These are phyloP conservation scores for Xenoacremonium recifei DNA, from an alignment of 2,329 filamentous ascomycete genomes.

Conservation along the genomic window DNA sequence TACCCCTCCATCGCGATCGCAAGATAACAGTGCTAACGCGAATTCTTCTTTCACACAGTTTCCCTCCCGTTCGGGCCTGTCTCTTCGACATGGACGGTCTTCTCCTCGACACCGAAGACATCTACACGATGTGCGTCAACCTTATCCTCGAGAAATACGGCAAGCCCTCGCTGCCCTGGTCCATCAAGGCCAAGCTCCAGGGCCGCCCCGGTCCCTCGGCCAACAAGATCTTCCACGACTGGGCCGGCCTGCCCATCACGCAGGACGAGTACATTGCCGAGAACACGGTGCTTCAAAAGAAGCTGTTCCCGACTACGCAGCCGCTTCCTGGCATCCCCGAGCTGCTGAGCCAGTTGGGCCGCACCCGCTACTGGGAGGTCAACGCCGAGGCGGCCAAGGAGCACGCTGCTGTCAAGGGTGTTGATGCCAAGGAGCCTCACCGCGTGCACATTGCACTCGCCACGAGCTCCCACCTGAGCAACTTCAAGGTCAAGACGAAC, in stretches of 20 bases:
- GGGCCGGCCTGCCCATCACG: conserved; percentile 81
- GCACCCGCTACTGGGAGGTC: conserved; percentile 50
- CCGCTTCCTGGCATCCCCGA: conserved; percentile 75
- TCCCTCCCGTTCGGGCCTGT: conserved; percentile 81
- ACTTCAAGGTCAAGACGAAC: conserved; percentile 74
- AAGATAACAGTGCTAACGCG: conserved; percentile 1
- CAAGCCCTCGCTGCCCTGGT: conserved; percentile 80
- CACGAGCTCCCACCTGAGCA: conserved; percentile 70
- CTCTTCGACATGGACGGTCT: conserved; percentile 99
- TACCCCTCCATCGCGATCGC: not conserved
- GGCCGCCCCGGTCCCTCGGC: conserved; percentile 55
- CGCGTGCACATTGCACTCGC: conserved; percentile 80
- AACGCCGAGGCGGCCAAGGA: conserved; percentile 24
- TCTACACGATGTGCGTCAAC: conserved; percentile 84
- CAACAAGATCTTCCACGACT: conserved; percentile 63
- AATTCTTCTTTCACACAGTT: conserved; percentile 44
- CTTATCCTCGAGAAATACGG: conserved; percentile 73
- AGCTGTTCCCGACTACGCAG: conserved; percentile 71
- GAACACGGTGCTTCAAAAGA: conserved; percentile 60
- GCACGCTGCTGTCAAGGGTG: conserved; percentile 14
- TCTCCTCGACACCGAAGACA: conserved; percentile 88
- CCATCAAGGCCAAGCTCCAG: conserved; percentile 83
- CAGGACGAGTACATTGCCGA: conserved; percentile 63
- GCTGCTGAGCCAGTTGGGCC: conserved; percentile 61
- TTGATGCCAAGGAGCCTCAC: conserved; percentile 23